Evolutionary conservation across 2,329 filamentous ascomycete species (phyloP).

Genomic region (Nemania sp.): DNA sequence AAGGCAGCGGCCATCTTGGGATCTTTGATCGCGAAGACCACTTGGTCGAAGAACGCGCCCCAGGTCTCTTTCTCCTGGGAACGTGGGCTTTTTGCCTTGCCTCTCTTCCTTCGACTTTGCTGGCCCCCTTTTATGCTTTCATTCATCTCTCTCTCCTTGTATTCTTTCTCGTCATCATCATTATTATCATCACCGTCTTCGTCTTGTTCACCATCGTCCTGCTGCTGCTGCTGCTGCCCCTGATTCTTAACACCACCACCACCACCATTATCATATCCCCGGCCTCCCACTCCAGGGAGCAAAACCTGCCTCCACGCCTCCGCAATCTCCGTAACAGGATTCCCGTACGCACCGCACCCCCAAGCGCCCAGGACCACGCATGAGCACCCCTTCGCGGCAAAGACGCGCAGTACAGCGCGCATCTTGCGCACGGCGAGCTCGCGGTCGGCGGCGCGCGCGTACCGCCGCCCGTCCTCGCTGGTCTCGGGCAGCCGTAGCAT

Average conservation of each 20-base stretch:
- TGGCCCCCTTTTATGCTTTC: too few relatives aligned
- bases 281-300: neutral
- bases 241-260: too few relatives aligned
- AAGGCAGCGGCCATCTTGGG: constrained; percentile 56
- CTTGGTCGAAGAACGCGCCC: constrained; percentile 50
- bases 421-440: constrained; percentile 59
- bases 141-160: too few relatives aligned
- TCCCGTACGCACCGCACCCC: constrained; percentile 67
- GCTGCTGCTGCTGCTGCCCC: too few relatives aligned
- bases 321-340: constrained; percentile 62
- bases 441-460: constrained; percentile 51
- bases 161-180: too few relatives aligned
- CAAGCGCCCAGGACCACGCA: constrained; percentile 64
- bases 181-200: neutral
- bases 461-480: constrained; percentile 41
- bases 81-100: neutral
- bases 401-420: constrained; percentile 58
- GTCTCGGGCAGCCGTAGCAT: constrained; percentile 62
- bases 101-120: constrained; percentile 6
- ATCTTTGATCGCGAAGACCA: constrained; percentile 63
- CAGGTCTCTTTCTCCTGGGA: constrained; percentile 38
- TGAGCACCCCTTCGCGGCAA: constrained; percentile 47
- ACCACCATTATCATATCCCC: too few relatives aligned
- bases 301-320: constrained; percentile 54
- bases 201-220: too few relatives aligned